These are phyloP conservation scores for Gracilariopsis chorda DNA, from an alignment of 23 red algal species.

Conservation along the genomic window DNA sequence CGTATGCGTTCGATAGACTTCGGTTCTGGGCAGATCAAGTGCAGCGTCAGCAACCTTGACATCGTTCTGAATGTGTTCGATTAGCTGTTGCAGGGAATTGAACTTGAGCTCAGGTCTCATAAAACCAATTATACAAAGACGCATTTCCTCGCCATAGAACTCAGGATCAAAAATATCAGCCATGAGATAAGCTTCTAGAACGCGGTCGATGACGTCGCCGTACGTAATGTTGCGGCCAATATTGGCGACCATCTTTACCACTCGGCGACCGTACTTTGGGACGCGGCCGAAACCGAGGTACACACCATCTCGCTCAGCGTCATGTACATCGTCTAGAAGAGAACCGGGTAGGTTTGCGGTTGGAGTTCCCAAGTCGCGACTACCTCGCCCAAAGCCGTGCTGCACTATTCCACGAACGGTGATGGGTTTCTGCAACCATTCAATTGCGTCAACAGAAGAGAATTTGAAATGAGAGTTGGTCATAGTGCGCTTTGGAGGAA, in stretches of 20 bases:
- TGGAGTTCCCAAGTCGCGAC: conserved; percentile 68
- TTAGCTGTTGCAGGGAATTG: conserved; percentile 58
- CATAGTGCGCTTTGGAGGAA: too few species aligned
- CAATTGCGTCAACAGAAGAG: conserved; percentile 45
- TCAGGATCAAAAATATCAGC: conserved; percentile 63
- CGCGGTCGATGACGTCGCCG: conserved; percentile 64
- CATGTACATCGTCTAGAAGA: neutral
- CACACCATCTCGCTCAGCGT: conserved; percentile 62
- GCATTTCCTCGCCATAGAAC: conserved; percentile 89
- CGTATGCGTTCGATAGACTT: conserved; percentile 19
- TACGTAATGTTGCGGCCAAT: conserved; percentile 75
- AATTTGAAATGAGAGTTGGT: neutral
- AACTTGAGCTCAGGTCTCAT: conserved; percentile 88
- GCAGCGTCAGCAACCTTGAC: conserved; percentile 35
- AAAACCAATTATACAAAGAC: conserved; percentile 68
- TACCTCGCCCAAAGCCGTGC: conserved; percentile 81
- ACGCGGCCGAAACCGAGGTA: conserved; percentile 85
- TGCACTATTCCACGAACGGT: conserved; percentile 48
- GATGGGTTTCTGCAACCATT: conserved; percentile 58
- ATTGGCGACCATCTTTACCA: conserved; percentile 70
- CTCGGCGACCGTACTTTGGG: conserved; percentile 8
- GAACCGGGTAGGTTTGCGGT: conserved; percentile 79
- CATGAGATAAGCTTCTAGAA: conserved; percentile 87
- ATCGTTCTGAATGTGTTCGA: conserved; percentile 73
- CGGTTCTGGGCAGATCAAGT: conserved; percentile 29